phyloP scores from a whole-genome alignment of 169 alveolate genomes.

The Plasmodium fragile region DNA sequence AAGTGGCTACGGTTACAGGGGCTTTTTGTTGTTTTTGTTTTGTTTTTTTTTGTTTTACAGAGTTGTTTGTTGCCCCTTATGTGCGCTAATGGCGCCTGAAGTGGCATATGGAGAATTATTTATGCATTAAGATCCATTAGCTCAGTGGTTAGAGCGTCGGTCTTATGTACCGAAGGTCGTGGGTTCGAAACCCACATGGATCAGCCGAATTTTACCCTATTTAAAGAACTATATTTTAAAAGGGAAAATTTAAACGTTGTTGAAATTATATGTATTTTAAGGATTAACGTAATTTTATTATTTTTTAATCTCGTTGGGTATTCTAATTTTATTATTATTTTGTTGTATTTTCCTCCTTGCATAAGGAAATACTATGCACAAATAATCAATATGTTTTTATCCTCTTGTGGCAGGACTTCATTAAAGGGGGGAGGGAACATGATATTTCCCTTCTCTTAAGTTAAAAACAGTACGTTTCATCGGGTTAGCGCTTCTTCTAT shows the following conservation, averaged over 20 bases:
- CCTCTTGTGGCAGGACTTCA: not conserved
- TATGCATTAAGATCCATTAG: conserved; percentile 85
- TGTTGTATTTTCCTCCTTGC: not conserved
- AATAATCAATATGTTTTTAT: too few relatives aligned
- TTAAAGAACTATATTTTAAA: too few relatives aligned
- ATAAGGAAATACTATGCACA: too few relatives aligned
- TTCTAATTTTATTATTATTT: not conserved
- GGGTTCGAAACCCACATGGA: conserved; percentile 93
- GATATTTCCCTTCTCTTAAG: too few relatives aligned
- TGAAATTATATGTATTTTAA: too few relatives aligned
- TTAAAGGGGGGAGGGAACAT: not conserved
- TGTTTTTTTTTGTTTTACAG: not conserved
- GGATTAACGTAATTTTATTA: too few relatives aligned
- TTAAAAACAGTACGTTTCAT: not conserved
- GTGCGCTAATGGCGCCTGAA: not conserved
- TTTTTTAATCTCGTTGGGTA: too few relatives aligned
- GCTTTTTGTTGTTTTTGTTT: not conserved
- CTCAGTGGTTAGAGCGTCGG: conserved; percentile 93
- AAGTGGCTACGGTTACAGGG: not conserved
- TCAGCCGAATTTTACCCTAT: conserved; percentile 75
- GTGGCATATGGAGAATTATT: not conserved
- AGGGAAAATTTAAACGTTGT: too few relatives aligned
- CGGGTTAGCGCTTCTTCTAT: not conserved
- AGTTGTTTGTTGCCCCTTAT: not conserved
- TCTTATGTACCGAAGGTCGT: conserved; percentile 91